A percentile compares a stretch with the other conserved stretches of the same genome.
Conservation (phyloP, 2,329 filamentous ascomycete genomes). For the Colletotrichum sp. region DNA sequence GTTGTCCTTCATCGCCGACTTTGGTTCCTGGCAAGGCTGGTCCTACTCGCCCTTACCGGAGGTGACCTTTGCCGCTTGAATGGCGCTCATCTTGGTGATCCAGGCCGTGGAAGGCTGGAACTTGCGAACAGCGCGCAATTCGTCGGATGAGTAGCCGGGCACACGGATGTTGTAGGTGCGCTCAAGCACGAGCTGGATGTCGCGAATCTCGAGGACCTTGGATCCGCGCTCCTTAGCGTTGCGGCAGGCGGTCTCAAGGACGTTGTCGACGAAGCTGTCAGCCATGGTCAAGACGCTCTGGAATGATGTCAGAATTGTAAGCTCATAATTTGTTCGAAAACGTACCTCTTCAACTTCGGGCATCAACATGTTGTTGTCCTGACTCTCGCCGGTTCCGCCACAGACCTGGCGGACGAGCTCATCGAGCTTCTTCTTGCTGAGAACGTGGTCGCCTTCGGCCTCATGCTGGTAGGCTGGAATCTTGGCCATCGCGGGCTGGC, state of each 20-base stretch:
- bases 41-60: slow-evolving; percentile 62
- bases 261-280: slow-evolving; percentile 93
- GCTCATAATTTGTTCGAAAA: background rate
- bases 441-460: slow-evolving; percentile 86
- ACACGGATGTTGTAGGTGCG: slow-evolving; percentile 90
- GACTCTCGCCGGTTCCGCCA: slow-evolving; percentile 74
- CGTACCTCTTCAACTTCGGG: slow-evolving; percentile 95
- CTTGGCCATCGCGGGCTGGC: slow-evolving; percentile 83
- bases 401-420: slow-evolving; percentile 94
- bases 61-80: slow-evolving; percentile 90
- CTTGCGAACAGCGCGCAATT: slow-evolving; percentile 92
- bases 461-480: slow-evolving; percentile 86
- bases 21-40: background rate
- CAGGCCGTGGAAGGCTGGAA: slow-evolving; percentile 86
- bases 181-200: slow-evolving; percentile 83
- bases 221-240: slow-evolving; percentile 93
- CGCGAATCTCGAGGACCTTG: slow-evolving; percentile 86
- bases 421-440: slow-evolving; percentile 98
- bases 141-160: slow-evolving; percentile 92
- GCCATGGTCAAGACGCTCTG: slow-evolving; percentile 88
- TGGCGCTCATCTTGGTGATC: slow-evolving; percentile 96
- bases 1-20: background rate
- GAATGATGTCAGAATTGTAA: slow-evolving; percentile 5
- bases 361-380: slow-evolving; percentile 78
- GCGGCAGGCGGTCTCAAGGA: slow-evolving; percentile 85